Base-by-base conservation (phyloP, 2,329 filamentous ascomycete genomes). In the Stemphylium beticola region DNA sequence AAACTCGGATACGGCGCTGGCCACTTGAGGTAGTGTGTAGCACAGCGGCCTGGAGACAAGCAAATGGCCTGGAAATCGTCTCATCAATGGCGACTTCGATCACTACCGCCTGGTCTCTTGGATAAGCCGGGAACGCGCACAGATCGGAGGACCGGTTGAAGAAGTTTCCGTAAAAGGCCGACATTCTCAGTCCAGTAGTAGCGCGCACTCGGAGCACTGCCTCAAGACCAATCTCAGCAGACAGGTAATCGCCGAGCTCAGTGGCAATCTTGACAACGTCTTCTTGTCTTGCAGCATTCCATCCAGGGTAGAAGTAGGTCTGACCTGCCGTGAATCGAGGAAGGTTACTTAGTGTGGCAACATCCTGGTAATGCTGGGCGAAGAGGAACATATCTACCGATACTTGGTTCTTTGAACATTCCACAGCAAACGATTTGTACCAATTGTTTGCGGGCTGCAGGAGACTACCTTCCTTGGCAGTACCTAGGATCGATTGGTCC, bases 41-140 rank as follows among this genome's bases (percentile, higher is more conserved):
- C 9, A 99, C 93, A 46, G 95, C 95, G 12, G 93, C 89, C 78
- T 99, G 71, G 7, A 74, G 59, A 76, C 92, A 98, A 40, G 96
- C 89, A 60, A 96, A 89, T 39, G 91, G 92, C 81, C 96, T 96
- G 41, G 88, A 91, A 57, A 99, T 82, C 32, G 87, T 95, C 79
- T 99, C 95, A 67, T 99, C 95, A 63, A 99, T 98, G 12, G 95
- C 93, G 50, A 99, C 96, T 77, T 99, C 95, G 17, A 99, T 93
- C 38, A 98, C 95, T 73, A 98, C 98, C 60, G 91, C 92, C 76
- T 99, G 95, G 70, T 99, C 95, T 72, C 95, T 89, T 29, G 95
- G 95, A 82, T 99, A 98, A 0, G 95, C 93, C 1, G 95, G 95
- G 83, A 99, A 99, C 11, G 95, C 95, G 75, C 95, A 98, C 29